Evolutionary conservation across 139 green algal genomes (phyloP), one percentile per base, ranked within the genome.

Genomic region (Limnomonas spitsbergensis): DNA sequence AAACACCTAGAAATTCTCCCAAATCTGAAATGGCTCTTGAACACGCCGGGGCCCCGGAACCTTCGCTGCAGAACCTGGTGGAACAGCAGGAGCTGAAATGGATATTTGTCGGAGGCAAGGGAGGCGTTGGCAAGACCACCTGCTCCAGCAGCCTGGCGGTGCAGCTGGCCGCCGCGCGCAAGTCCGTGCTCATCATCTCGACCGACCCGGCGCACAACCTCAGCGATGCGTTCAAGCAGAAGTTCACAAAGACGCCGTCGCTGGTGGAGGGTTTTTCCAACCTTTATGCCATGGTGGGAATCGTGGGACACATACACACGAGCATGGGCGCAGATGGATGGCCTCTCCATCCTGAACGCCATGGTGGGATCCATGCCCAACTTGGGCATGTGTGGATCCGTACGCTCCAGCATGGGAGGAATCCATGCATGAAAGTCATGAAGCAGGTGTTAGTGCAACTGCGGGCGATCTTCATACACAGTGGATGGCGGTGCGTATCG

Each of bases 161-260:
- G 54, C 93, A 95, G 83, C 87, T 99, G 54, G 90, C 95, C 4
- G 82, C 66, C 24, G 81, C 88, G 24, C 78, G 95, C 29, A 68
- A 92, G 4, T 96, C 85, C 40, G 95, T 98, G 75, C 88, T 98
- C 1, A 94, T 98, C 75, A 98, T 98, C 34, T 97, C 92, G 4
- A 98, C 95, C 0, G 95, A 98, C 61, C 95, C 95, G 4, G 95
- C 95, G 3, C 95, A 98, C 84, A 98, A 98, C 84, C 84, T 98
- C 9, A 95, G 88, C 77, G 95, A 98, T 53, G 95, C 95, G 0
- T 98, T 98, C 82, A 82, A 89, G 7, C 95, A 98, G 71, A 98
- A 98, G 87, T 97, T 98, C 84, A 96, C 87, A 3, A 92, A 90
- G 27, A 84, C 77, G 2, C 95, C 95, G 3, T 90, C 89, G 4